Base-by-base conservation (phyloP, 495 filamentous ascomycete species). In the Trichocladium uniseriatum region DNA sequence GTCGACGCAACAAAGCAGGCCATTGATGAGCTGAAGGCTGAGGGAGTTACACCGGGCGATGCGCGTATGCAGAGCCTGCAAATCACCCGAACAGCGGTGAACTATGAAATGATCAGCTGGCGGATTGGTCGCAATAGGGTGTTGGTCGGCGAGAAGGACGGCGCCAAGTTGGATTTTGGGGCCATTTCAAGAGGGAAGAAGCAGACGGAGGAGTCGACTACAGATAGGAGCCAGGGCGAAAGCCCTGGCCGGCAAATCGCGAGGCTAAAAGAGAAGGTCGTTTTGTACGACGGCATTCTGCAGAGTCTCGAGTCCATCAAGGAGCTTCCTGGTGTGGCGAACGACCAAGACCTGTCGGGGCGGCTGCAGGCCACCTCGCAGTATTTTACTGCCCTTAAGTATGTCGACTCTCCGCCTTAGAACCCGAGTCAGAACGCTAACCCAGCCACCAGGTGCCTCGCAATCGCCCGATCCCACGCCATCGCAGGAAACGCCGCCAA, bases 41-140 rank as follows among this genome's bases (percentile, higher is more conserved):
- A 97, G 57, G 86, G 87, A 1, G 80, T 95, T 22, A 75, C 83
- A n/a, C 83, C 85, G 58, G 79, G 87, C 45, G 92, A 99, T 59
- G 75, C 77, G 42, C 78, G 89, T 38, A 86, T 97, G 84, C 94
- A 99, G 66, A 82, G 87, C 49, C 72, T 99, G 36, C 89, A 95
- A 43, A 85, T 97, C 50, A 95, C 89, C 6, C 82, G 85, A 18
- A 94, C 94, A 0, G 87, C 89, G 1, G 87, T 96, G 22, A 94
- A 94, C 64, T 97, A 91, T 61, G 83, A 82, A 54, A 77, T 96
- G 64, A 81, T 99, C 39, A 87, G 86, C 59, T 97, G 91, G 94
- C 78, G 92, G 58, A 83, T 96, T 51, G 94, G 89, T 31, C 82
- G 94, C 36, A 97, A 99, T 61, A 77, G 92, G 43, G 83, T 94